phyloP scores from a whole-genome alignment of 2,329 filamentous ascomycete genomes.

The Aureobasidium zeae region DNA sequence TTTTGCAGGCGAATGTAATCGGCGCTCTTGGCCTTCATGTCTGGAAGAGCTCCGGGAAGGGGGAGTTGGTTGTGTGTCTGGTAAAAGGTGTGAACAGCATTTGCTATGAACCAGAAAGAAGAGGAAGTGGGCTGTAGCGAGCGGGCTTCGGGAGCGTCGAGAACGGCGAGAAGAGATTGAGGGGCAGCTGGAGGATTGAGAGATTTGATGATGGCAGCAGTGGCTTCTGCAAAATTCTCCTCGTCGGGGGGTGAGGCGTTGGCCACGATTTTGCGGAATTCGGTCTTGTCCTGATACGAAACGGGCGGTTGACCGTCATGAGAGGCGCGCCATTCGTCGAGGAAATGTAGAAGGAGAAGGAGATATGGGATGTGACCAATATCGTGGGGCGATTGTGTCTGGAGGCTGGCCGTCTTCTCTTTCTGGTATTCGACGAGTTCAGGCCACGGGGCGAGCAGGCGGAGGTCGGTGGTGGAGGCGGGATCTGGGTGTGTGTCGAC shows the following conservation, averaged over 20 bases:
- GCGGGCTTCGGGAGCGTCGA: constrained; percentile 57
- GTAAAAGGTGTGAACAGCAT: constrained; percentile 71
- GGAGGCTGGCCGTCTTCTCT: constrained; percentile 51
- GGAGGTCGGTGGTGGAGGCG: constrained; percentile 73
- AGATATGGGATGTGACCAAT: constrained; percentile 87
- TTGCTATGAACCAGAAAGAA: constrained; percentile 82
- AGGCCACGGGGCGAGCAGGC: constrained; percentile 76
- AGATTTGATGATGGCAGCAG: constrained; percentile 78
- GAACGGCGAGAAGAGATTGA: constrained; percentile 64
- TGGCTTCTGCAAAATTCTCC: constrained; percentile 94
- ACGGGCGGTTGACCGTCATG: constrained; percentile 61
- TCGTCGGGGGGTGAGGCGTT: constrained; percentile 66
- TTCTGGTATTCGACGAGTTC: constrained; percentile 61
- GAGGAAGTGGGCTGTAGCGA: constrained; percentile 39
- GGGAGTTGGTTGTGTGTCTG: constrained; percentile 64
- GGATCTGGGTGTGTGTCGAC: constrained; percentile 93
- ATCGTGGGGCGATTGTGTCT: constrained; percentile 17
- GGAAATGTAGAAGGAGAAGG: constrained; percentile 69
- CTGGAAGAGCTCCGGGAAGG: constrained; percentile 76
- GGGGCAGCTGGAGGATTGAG: constrained; percentile 60
- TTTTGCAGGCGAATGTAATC: constrained; percentile 88
- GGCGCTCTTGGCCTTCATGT: constrained; percentile 92
- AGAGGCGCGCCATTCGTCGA: constrained; percentile 66
- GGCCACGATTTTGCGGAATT: constrained; percentile 65
- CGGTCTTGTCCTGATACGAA: constrained; percentile 75